Evolutionary conservation across 495 filamentous ascomycete genomes (phyloP).

Genomic region (Penicillium goetzii): DNA sequence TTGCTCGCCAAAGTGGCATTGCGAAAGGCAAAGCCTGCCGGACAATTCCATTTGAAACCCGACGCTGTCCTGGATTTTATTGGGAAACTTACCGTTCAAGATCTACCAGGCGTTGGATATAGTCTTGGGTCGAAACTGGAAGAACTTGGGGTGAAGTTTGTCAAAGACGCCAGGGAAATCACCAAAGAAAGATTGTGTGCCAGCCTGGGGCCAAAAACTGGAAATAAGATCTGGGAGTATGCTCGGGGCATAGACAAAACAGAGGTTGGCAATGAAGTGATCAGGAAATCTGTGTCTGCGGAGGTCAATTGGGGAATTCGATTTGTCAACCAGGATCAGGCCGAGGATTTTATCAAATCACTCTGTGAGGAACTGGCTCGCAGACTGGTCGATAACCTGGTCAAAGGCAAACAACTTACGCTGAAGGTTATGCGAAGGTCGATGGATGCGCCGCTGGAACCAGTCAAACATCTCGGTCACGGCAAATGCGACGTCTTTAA

Average conservation of each 20-base stretch:
- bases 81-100: constrained; percentile 71
- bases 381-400: constrained; percentile 75
- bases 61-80: constrained; percentile 79
- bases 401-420: constrained; percentile 84
- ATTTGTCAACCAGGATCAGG: constrained; percentile 86
- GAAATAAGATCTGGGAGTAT: constrained; percentile 89
- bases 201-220: constrained; percentile 85
- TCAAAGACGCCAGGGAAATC: constrained; percentile 77
- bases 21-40: constrained; percentile 91
- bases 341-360: constrained; percentile 84
- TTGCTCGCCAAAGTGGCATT: constrained; percentile 88
- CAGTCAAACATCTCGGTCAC: constrained; percentile 92
- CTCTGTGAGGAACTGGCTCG: constrained; percentile 81
- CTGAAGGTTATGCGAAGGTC: constrained; percentile 92
- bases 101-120: constrained; percentile 85
- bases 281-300: constrained; percentile 89
- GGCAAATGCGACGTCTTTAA: constrained; percentile 93
- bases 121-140: constrained; percentile 83
- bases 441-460: constrained; percentile 84
- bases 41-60: constrained; percentile 83
- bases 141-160: constrained; percentile 79
- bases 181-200: constrained; percentile 74
- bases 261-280: constrained; percentile 81
- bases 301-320: constrained; percentile 99
- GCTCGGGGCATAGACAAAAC: constrained; percentile 83